Base-by-base conservation (phyloP, 2,329 filamentous ascomycete genomes). In the Fusarium papillatum region DNA sequence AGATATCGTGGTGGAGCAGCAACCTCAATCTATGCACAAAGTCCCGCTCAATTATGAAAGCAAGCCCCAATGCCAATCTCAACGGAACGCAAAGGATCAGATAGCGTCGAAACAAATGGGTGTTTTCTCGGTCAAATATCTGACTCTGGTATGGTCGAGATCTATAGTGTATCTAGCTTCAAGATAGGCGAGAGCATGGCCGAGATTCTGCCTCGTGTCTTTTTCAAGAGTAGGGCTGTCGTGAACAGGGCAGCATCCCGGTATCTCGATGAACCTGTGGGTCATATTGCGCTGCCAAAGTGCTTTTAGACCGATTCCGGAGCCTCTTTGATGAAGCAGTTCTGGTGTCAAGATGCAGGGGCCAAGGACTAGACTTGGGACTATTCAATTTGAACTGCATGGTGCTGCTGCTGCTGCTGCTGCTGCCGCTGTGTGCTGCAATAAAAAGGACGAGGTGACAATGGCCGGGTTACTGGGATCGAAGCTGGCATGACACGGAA, bases 171-270 rank as follows among this genome's bases (percentile, higher is more conserved):
- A 60, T 66, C 64, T 59, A 50, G 64, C 66, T 57, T 34, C 16
- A 39, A 76, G 75, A 77, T 77, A 70, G 71, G 74, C 75, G 74
- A 76, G 74, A 76, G 62, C 41, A n/a, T 46, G 60, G 60, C 67
- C 63, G 66, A 64, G 60, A 67, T 57, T 43, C 59, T 57, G 39
- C 48, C 38, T 24, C 36, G 17, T 55, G 29, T 69, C 17, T 46
- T 5, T 22, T 5, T 22, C 41, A 38, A 34, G 24, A 22, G 36
- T 43, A 41, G 26, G 64, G 24, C 50, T 31, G 46, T 17, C 9
- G 36, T 26, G 24, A 63, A 41, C 53, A 61, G 53, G 64, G 59
- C 39, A 41, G 55, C 24, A 61, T 68, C 65, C 64, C 13, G 17
- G 64, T 9, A 61, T 22, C 31, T 66, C 46, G 17, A 60, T 41